Conservation (phyloP, 2,329 filamentous ascomycete species). For the Botryosphaeria dothidea region DNA sequence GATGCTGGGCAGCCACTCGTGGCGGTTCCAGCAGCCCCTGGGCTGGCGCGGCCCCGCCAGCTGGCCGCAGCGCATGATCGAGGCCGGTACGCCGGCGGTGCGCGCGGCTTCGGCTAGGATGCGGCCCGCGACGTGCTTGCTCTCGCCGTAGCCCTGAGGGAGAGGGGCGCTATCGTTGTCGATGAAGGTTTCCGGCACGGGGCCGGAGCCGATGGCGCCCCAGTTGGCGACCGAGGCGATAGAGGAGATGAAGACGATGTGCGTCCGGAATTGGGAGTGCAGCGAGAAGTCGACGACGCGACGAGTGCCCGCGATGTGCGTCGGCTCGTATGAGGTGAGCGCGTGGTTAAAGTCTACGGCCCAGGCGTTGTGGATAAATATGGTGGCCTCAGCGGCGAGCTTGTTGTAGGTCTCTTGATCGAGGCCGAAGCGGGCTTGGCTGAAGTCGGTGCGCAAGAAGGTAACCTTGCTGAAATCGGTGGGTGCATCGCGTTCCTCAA, state of each 20-base stretch:
- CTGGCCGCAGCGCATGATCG: slow-evolving; percentile 32
- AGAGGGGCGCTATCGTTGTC: slow-evolving; percentile 28
- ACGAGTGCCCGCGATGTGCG: slow-evolving; percentile 31
- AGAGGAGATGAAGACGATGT: slow-evolving; percentile 41
- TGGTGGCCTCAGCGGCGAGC: slow-evolving; percentile 21
- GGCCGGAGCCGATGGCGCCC: neutral
- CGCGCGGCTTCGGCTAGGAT: slow-evolving; percentile 34
- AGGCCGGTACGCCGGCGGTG: slow-evolving; percentile 25
- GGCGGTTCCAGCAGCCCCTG: slow-evolving; percentile 28
- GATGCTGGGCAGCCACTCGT: slow-evolving; percentile 31
- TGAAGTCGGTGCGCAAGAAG: slow-evolving; percentile 21
- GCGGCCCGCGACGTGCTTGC: slow-evolving; percentile 37
- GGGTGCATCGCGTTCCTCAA: neutral
- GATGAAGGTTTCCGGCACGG: slow-evolving; percentile 35
- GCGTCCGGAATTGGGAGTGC: slow-evolving; percentile 16
- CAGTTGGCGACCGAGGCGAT: slow-evolving; percentile 37
- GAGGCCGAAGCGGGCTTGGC: slow-evolving; percentile 20
- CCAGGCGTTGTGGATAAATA: slow-evolving; percentile 41
- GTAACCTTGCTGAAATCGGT: slow-evolving; percentile 16
- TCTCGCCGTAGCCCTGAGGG: slow-evolving; percentile 40
- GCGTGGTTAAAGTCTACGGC: slow-evolving; percentile 39
- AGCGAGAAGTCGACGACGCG: slow-evolving; percentile 40
- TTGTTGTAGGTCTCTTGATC: slow-evolving; percentile 5
- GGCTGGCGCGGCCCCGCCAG: slow-evolving; percentile 29
- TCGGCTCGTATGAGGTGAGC: slow-evolving; percentile 31